A percentile compares a stretch with the other conserved stretches of the same genome.
phyloP scores from a whole-genome alignment of 495 filamentous ascomycete genomes.

The Aspergillus coremiiformis region DNA sequence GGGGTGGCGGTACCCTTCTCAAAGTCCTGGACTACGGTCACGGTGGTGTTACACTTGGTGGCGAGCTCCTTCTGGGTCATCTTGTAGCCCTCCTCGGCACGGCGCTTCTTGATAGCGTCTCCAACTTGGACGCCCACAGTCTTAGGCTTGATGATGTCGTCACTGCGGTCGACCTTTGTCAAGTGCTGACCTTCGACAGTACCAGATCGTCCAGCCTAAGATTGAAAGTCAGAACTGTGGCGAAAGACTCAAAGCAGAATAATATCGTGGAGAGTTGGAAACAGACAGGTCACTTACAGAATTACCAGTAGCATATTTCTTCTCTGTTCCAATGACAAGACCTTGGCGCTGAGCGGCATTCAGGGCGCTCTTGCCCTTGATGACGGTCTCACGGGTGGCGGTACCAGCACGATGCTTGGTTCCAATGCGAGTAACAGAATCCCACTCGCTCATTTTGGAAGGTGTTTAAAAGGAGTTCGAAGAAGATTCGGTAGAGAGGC shows the following conservation, averaged over 20 bases:
- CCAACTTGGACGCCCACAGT: conserved; percentile 76
- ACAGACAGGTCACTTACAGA: conserved; percentile 52
- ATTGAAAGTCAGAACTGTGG: neutral
- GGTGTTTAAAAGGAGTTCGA: conserved; percentile 1
- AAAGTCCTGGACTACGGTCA: conserved; percentile 70
- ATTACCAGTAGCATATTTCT: conserved; percentile 78
- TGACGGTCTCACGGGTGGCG: conserved; percentile 69
- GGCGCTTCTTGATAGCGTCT: conserved; percentile 68
- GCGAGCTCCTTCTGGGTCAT: conserved; percentile 97
- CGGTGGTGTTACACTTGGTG: conserved; percentile 85
- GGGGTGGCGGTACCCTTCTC: conserved; percentile 75
- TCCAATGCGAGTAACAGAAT: conserved; percentile 87
- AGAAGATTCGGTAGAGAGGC: conserved; percentile 1
- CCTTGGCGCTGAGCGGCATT: conserved; percentile 86
- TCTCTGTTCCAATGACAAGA: conserved; percentile 74
- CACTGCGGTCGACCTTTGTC: conserved; percentile 95
- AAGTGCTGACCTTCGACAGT: conserved; percentile 83
- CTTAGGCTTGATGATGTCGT: conserved; percentile 96
- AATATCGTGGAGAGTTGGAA: neutral
- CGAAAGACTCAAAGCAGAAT: neutral
- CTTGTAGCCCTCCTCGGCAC: conserved; percentile 65
- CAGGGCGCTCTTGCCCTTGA: conserved; percentile 76
- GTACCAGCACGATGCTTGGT: conserved; percentile 60
- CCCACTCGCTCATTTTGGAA: conserved; percentile 62
- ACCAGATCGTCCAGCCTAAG: conserved; percentile 48